Evolutionary conservation across 2,329 filamentous ascomycete genomes (phyloP), one percentile per base, ranked within the genome.

Genomic region (Aspergillus ustus): DNA sequence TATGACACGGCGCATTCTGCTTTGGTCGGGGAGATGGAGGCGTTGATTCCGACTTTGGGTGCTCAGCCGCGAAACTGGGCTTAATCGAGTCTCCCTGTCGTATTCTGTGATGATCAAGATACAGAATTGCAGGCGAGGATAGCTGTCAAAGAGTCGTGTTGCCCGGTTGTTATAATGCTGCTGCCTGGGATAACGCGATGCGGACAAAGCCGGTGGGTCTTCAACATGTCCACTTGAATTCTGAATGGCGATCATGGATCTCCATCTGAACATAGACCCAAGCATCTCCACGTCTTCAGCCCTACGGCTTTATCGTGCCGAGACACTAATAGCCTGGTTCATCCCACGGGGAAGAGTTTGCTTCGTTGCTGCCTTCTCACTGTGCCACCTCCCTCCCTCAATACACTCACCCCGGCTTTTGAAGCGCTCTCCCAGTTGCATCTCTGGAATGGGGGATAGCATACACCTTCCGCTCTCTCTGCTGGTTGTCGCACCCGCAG

Each of bases 261-360:
- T n/a, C n/a, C n/a, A n/a, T n/a, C n/a, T n/a, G n/a, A n/a, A n/a
- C n/a, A n/a, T n/a, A n/a, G n/a, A n/a, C n/a, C n/a, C n/a, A n/a
- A n/a, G n/a, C n/a, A n/a, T n/a, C 50, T 52, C 50, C 50, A 52
- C 50, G 6, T 4, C 6, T 25, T 53, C 51, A 53, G 51, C 51
- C 51, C 51, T 53, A 43, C 51, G 9, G 17, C 34, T n/a, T 37
- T 3, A 31, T 37, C 34, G 11, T 40, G 34, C 25, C 9, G 34
- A 13, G 34, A 11, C 34, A 13, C 8, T 40, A 15, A 17, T 11
- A 15, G 9, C 11, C 3, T 4, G 15, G 9, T 37, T 15, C 31
- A 9, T 3, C 9, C 34, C 11, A 3, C 34, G 15, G 34, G 34
- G 34, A 11, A 15, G 11, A 15, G 34, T 15, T 40, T 40, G 11